A percentile compares a stretch with the other conserved stretches of the same genome.
Conservation (phyloP, 768 basidiomycete genomes). For the Crassisporium funariophilum region DNA sequence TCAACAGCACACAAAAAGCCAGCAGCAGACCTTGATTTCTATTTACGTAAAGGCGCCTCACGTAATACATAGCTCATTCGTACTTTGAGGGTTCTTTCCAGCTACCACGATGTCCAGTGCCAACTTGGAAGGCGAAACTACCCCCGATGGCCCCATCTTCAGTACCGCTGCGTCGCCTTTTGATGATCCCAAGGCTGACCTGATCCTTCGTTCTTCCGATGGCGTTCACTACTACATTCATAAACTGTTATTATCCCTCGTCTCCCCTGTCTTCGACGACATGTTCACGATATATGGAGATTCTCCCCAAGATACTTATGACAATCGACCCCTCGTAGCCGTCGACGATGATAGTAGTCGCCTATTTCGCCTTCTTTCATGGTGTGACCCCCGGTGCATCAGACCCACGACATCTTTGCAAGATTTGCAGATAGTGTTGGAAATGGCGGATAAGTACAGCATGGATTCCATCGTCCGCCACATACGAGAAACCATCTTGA, state of each 20-base stretch:
- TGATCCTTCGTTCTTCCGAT: slow-evolving; percentile 28
- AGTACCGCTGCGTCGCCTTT: slow-evolving; percentile 7
- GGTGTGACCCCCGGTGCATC: slow-evolving; percentile 5
- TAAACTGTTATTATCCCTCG: slow-evolving; percentile 25
- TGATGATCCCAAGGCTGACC: slow-evolving; percentile 19
- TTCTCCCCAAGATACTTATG: slow-evolving; percentile 1
- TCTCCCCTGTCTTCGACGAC: slow-evolving; percentile 31
- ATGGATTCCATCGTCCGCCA: background rate
- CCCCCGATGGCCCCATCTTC: background rate
- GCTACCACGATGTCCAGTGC: too few species aligned
- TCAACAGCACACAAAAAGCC: too few species aligned
- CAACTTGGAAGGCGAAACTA: too few species aligned
- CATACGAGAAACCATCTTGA: background rate
- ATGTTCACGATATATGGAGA: slow-evolving; percentile 28
- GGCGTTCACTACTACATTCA: slow-evolving; percentile 28
- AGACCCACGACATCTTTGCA: background rate
- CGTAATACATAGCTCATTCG: too few species aligned
- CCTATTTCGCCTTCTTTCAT: slow-evolving; percentile 7
- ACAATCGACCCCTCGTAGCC: slow-evolving; percentile 5
- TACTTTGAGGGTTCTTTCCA: too few species aligned
- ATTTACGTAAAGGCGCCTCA: too few species aligned
- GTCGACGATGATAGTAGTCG: slow-evolving; percentile 10
- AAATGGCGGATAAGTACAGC: background rate
- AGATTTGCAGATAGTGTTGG: background rate
- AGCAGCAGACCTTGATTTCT: too few species aligned